Evolutionary conservation across 1,284 basidiomycete species (phyloP), one percentile per base, ranked within the genome.

Genomic region (Austroboletus rostrupii): DNA sequence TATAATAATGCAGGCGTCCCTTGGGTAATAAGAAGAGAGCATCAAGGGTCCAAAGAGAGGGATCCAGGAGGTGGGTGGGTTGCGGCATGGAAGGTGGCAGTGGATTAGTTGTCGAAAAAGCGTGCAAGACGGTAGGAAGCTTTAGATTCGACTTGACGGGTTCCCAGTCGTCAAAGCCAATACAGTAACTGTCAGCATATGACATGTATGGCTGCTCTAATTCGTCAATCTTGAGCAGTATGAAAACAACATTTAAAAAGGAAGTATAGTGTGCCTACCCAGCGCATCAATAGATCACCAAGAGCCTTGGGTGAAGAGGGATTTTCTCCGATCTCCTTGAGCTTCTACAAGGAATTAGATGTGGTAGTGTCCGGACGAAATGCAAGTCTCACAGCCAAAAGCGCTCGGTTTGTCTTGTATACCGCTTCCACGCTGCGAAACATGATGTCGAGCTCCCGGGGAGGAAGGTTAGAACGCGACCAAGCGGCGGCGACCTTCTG

Each of bases 401-500:
- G 80, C 1, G 78, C 71, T 52, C 93, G 83, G 70, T 97, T 97
- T 36, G 90, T 88, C 64, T 94, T 90, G 73, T 95, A 98, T 20
- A 98, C 83, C 20, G 79, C 80, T 70, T 99, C 96, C 44, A 98
- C 81, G 61, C 87, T 87, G 56, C 96, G 80, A 70, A 99, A 99
- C 91, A 99, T 95, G 48, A 78, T 72, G 67, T 99, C 96, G 35
- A 99, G 80, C 61, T 92, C 88, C 13, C 81, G 81, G 2, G 96
- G 97, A 16, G 97, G 96, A 39, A 99, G 85, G 69, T 97, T 97
- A 42, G 85, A 83, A 37, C 92, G 78, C 13, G 94, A 97, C 96
- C 96, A 99, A 48, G 97, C 97, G 23, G 87, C 87, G 5, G 97
- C 97, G 9, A 97, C 91, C 81, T 91, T 92, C 91, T 98, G 63